phyloP scores from a whole-genome alignment of 75 land plant genomes.

The Ceratopteris richardii region DNA sequence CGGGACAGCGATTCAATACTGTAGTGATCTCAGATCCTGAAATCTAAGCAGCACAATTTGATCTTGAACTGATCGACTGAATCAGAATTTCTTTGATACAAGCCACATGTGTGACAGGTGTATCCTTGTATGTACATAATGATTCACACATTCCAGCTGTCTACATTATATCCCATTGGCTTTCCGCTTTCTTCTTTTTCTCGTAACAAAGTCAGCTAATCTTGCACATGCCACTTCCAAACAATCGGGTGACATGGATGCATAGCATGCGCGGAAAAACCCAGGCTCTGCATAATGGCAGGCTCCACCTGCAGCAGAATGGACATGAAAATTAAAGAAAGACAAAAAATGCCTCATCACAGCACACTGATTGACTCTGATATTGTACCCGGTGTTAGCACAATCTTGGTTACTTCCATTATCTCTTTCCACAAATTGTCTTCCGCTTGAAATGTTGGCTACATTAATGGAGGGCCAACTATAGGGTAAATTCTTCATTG shows the following conservation, averaged over 20 bases:
- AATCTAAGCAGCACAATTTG: no score
- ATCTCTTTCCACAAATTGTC: slow-evolving; percentile 34
- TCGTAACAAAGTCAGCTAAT: slow-evolving; percentile 15
- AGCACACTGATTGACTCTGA: background rate
- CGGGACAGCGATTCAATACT: no score
- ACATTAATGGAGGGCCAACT: slow-evolving; percentile 1
- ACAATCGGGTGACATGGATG: slow-evolving; percentile 32
- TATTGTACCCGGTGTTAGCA: slow-evolving; percentile 35
- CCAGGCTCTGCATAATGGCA: slow-evolving; percentile 44
- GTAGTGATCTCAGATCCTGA: no score
- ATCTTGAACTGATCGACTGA: no score
- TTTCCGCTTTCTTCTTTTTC: slow-evolving; percentile 28
- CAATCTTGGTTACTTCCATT: slow-evolving; percentile 22
- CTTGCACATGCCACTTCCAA: slow-evolving; percentile 24
- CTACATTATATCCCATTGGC: no score
- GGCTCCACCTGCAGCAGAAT: slow-evolving; percentile 20
- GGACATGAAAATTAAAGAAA: background rate
- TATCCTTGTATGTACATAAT: no score
- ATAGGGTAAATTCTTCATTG: background rate
- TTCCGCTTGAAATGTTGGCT: slow-evolving; percentile 37
- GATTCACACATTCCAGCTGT: no score
- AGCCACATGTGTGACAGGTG: no score
- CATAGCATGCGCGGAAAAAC: slow-evolving; percentile 37
- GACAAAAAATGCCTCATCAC: background rate
- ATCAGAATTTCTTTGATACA: no score